Base-by-base conservation (phyloP, 192 early-diverging fungal species). In the Backusella westeae region DNA sequence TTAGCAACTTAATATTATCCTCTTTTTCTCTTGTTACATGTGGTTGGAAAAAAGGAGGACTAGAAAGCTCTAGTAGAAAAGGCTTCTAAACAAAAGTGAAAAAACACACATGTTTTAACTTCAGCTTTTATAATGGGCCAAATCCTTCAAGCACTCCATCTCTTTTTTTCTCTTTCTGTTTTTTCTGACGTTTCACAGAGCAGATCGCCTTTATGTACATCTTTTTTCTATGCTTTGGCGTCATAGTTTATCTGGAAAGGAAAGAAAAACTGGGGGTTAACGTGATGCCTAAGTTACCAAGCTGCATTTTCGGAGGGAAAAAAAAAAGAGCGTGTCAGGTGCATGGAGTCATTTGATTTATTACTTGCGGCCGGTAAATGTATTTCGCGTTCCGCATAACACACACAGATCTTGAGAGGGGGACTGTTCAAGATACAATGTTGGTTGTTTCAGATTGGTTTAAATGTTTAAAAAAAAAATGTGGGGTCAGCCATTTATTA, bases 401-500 rank as follows among this genome's bases (percentile, higher is more conserved):
- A 59, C n/a, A 59, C n/a, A 59, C n/a, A 59, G 10, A 9, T 26
- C 23, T 23, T 59, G 53, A 59, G 53, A n/a, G 17, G 53, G 53
- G 53, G 53, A 26, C 53, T 59, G 53, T 21, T 26, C 53, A 59
- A 59, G 21, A 59, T 26, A 23, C 53, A 59, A 59, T 59, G 21
- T 23, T 59, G 23, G 53, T 59, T 59, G 53, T 59, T 59, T 59
- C 53, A 59, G 53, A 59, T 59, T 59, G 53, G 53, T 59, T 53
- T 53, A 53, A 59, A 59, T 21, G n/a, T 21, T 21, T 53, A 23
- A 23, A 67, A 67, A 67, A 67, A 67, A 67, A 67, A 35, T 67
- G 66, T 67, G 66, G 66, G 66, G 66, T 67, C 66, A 67, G 66
- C 29, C 19, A 35, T 67, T 35, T 67, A 67, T 67, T 67, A 19